A percentile compares a stretch with the other conserved stretches of the same genome.
Conservation (phyloP, 1,284 basidiomycete genomes). For the Moniliophthora roreri region DNA sequence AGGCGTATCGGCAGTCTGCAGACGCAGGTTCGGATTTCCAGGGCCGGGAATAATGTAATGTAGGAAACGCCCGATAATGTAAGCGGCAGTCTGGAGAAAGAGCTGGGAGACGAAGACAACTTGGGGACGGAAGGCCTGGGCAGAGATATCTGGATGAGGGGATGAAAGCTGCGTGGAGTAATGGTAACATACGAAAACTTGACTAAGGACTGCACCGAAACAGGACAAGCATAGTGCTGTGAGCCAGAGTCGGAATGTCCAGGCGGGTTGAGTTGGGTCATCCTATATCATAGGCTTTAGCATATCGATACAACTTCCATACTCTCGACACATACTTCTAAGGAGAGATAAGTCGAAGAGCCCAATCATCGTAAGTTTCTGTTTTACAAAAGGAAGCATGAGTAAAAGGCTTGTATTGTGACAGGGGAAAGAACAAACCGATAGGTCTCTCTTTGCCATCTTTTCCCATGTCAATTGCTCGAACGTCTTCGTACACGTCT, state of each 20-base stretch:
- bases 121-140: slow-evolving; percentile 33
- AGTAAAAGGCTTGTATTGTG: background rate
- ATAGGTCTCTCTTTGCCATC: slow-evolving; percentile 35
- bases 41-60: slow-evolving; percentile 37
- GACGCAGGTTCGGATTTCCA: slow-evolving; percentile 21
- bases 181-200: slow-evolving; percentile 44
- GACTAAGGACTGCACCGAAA: slow-evolving; percentile 44
- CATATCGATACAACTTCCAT: background rate
- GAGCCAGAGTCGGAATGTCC: slow-evolving; percentile 44
- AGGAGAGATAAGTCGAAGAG: slow-evolving; percentile 14
- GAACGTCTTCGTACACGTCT: slow-evolving; percentile 30
- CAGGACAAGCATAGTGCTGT: slow-evolving; percentile 42
- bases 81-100: slow-evolving; percentile 43
- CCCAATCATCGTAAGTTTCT: slow-evolving; percentile 14
- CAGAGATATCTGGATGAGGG: background rate
- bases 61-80: slow-evolving; percentile 28
- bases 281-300: slow-evolving; percentile 34
- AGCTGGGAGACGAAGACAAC: slow-evolving; percentile 45
- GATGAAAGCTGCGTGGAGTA: background rate
- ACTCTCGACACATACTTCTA: no score
- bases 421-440: slow-evolving; percentile 24
- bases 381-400: background rate
- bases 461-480: slow-evolving; percentile 29
- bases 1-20: slow-evolving; percentile 26
- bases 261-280: slow-evolving; percentile 45